These are phyloP conservation scores for Fusarium clavum DNA, from an alignment of 2,329 filamentous ascomycete species.

Conservation along the genomic window DNA sequence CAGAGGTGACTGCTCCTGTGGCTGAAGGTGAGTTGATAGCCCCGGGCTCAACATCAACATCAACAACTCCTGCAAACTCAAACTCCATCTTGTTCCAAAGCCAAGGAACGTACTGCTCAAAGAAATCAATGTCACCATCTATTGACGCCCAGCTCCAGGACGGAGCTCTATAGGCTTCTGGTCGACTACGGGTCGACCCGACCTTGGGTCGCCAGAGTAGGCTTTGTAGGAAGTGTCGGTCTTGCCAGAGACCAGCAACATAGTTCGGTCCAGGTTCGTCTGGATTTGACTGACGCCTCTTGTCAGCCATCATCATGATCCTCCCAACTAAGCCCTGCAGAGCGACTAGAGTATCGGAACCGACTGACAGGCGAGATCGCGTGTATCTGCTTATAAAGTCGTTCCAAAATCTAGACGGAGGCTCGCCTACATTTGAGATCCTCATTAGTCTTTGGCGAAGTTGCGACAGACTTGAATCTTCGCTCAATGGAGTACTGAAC, in stretches of 20 bases:
- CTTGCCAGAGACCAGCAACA: background rate
- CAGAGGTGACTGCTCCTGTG: background rate
- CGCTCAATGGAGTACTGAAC: background rate
- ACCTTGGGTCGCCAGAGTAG: background rate
- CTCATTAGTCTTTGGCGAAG: background rate
- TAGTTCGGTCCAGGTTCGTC: background rate
- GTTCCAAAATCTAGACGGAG: background rate
- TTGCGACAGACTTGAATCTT: background rate
- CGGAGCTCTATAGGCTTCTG: background rate
- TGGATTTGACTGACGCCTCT: fast-evolving
- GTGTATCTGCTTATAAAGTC: background rate
- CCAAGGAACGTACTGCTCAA: slow-evolving; percentile 3
- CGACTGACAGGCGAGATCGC: background rate
- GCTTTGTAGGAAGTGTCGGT: background rate
- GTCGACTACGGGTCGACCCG: fast-evolving
- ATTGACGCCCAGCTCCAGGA: slow-evolving; percentile 12
- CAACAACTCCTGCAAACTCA: background rate
- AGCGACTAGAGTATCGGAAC: background rate
- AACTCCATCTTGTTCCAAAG: background rate
- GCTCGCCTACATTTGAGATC: background rate
- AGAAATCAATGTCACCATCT: background rate
- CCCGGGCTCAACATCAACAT: background rate
- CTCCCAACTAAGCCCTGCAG: background rate
- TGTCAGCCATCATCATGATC: background rate
- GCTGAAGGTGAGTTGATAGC: background rate